phyloP scores from a whole-genome alignment of 495 filamentous ascomycete species.

The Annulohypoxylon bovei region DNA sequence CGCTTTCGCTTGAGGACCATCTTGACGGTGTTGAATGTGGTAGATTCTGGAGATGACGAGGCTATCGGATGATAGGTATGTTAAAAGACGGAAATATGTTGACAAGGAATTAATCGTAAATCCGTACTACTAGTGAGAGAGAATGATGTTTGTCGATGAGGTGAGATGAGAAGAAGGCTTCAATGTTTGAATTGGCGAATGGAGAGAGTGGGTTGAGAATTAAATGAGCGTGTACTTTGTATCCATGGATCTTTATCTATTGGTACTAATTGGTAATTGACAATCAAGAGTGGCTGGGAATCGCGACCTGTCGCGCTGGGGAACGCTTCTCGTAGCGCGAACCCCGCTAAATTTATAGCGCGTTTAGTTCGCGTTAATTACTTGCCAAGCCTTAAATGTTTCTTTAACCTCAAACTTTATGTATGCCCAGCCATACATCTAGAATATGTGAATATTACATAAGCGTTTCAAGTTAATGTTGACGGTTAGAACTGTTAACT shows the following conservation, averaged over 20 bases:
- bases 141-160: constrained; percentile 15
- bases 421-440: not conserved
- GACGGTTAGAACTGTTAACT: not conserved
- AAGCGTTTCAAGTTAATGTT: not conserved
- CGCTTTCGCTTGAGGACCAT: constrained; percentile 63
- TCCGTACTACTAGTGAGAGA: not conserved
- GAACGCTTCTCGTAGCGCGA: constrained; percentile 1
- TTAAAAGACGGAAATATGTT: not conserved
- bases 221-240: constrained; percentile 15
- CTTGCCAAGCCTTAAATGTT: constrained; percentile 14
- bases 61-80: not conserved
- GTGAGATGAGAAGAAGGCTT: constrained; percentile 14
- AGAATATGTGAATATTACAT: not conserved
- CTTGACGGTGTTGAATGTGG: constrained; percentile 20
- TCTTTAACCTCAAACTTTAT: not conserved
- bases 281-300: constrained; percentile 26
- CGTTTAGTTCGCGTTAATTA: constrained; percentile 39
- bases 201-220: constrained; percentile 24
- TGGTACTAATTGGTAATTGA: constrained; percentile 16
- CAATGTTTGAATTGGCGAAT: constrained; percentile 28
- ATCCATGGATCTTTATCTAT: constrained; percentile 1
- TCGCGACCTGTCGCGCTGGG: constrained; percentile 36
- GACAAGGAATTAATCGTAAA: constrained; percentile 2
- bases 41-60: not conserved
- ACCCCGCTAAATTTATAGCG: constrained; percentile 31